These are phyloP conservation scores for Apiotrichum domesticum DNA, from an alignment of 1,284 basidiomycete species.

Conservation along the genomic window DNA sequence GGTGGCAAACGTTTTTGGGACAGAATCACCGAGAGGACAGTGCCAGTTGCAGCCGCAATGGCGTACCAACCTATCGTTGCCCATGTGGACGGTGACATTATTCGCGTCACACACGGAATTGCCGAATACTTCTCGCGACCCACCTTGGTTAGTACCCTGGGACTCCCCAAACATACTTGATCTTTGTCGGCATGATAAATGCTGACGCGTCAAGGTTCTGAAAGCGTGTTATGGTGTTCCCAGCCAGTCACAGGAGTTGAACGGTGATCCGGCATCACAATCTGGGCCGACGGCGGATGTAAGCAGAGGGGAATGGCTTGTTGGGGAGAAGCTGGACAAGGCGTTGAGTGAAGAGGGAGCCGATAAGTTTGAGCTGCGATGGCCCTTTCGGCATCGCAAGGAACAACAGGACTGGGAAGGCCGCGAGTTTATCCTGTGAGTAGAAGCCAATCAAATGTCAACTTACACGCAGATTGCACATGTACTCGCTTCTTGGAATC, in stretches of 20 bases:
- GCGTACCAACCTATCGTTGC: slow-evolving; percentile 26
- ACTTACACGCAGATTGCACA: slow-evolving; percentile 61
- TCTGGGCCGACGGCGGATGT: not conserved
- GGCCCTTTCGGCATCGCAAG: slow-evolving; percentile 75
- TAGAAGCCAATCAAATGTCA: slow-evolving; percentile 7
- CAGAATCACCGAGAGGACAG: too few species aligned
- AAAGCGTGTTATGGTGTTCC: slow-evolving; percentile 35
- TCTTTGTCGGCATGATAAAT: too few species aligned
- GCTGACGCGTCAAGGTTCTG: slow-evolving; percentile 17
- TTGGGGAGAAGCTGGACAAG: slow-evolving; percentile 73
- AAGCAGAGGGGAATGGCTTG: slow-evolving; percentile 67
- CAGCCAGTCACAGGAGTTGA: not conserved
- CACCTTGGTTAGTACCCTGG: slow-evolving; percentile 22
- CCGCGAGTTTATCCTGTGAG: slow-evolving; percentile 83
- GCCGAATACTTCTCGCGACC: slow-evolving; percentile 33
- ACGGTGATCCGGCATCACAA: slow-evolving; percentile 6
- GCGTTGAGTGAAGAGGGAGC: slow-evolving; percentile 52
- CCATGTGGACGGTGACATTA: slow-evolving; percentile 34
- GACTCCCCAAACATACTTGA: not conserved
- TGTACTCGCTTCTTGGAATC: slow-evolving; percentile 69
- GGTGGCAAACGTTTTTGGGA: too few species aligned
- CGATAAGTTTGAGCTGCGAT: slow-evolving; percentile 66
- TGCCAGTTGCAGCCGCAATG: not conserved
- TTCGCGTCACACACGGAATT: slow-evolving; percentile 33
- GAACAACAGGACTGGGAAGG: slow-evolving; percentile 68